Base-by-base conservation (phyloP, 331 rosid species). In the Erythrophleum ivorense region DNA sequence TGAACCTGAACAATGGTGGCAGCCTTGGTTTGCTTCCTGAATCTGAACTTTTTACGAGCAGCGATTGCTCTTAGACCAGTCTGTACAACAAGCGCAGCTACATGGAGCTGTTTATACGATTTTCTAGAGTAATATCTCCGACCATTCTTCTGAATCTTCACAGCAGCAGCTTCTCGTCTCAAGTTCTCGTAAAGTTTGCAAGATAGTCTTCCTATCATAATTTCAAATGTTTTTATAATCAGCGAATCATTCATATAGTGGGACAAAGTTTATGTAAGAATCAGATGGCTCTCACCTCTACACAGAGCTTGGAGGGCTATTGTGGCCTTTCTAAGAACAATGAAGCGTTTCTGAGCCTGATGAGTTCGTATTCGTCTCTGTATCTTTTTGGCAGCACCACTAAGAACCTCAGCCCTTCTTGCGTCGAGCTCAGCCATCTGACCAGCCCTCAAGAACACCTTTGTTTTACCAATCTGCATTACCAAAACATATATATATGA, bases 361-460 rank as follows among this genome's bases (percentile, higher is more conserved):
- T 94, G 91, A 53, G 98, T 92, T 79, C 94, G 85, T 63, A 87
- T 70, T 57, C 97, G 97, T 74, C 90, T 76, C 86, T 94, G 98
- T 81, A 94, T 88, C 71, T 87, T 84, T 88, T 90, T 94, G 70
- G 98, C 98, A 3, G 97, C 98, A 58, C 3, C 70, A 79, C 94
- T 87, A 43, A 94, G 91, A 79, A 91, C 91, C 84, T 88, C 90
- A 49, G 98, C 86, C 82, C 98, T 91, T 24, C 88, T 73, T 80
- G 97, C 97, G 81, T 94, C 98, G 78, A 94, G 77, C 80, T 94
- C 98, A 31, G 98, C 98, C 98, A 94, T 94, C 90, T 94, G 98
- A 84, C 98, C 98, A 45, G 98, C 98, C 80, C 98, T 92, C 24
- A 94, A 89, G 87, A 94, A 94, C 62, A 94, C 80, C 87, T 94